phyloP scores from a whole-genome alignment of 2,329 filamentous ascomycete genomes.

The Cytospora leucostoma region DNA sequence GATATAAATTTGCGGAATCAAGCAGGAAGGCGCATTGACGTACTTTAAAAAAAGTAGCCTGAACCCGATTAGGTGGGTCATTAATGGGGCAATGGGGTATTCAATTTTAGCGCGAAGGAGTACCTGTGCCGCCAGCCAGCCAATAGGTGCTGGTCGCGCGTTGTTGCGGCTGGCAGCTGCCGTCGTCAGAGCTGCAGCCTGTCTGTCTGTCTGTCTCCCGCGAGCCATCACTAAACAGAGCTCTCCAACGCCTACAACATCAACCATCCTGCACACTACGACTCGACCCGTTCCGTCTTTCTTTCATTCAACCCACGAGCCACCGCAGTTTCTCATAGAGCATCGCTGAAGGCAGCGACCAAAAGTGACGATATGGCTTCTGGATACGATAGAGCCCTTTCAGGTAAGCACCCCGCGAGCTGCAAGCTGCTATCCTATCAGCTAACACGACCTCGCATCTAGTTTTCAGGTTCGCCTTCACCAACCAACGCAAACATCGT shows the following conservation, averaged over 20 bases:
- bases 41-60: neutral
- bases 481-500: conserved; percentile 37
- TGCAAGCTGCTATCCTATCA: conserved; percentile 29
- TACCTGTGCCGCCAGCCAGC: conserved; percentile 5
- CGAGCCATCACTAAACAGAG: conserved; percentile 17
- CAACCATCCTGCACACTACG: conserved; percentile 21
- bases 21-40: neutral
- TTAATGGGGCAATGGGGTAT: neutral
- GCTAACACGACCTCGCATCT: conserved; percentile 46
- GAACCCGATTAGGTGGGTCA: neutral
- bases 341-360: neutral
- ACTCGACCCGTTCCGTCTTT: neutral
- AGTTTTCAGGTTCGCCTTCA: conserved; percentile 77
- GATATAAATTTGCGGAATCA: neutral
- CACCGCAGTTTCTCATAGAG: neutral
- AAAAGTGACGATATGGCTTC: conserved; percentile 66
- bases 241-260: conserved; percentile 13
- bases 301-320: neutral
- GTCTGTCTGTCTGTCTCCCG: conserved; percentile 28
- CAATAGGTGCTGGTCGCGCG: conserved; percentile 22
- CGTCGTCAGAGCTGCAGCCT: conserved; percentile 33
- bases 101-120: neutral
- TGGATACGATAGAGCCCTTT: conserved; percentile 98
- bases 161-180: conserved; percentile 20
- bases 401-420: conserved; percentile 65